Base-by-base conservation (phyloP, 257 asterid species). In the Ocimum tenuiflorum region DNA sequence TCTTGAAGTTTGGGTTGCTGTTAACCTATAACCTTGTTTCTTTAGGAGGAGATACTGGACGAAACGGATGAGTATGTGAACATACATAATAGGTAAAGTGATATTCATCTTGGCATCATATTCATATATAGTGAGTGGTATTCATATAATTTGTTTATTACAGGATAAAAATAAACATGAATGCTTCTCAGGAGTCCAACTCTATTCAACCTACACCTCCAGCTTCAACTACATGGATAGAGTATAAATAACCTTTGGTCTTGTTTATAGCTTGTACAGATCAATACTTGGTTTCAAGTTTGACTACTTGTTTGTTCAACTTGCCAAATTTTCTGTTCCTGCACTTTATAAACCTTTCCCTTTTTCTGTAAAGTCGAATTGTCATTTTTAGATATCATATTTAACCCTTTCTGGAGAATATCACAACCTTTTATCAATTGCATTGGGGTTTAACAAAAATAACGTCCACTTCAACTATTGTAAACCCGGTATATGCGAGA, bases 161-260 rank as follows among this genome's bases (percentile, higher is more conserved):
- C 96, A 94, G 99, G 94, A 94, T 94, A 76, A 90, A 81, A 82
- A 84, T 94, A 57, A 94, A 90, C 83, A 94, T 94, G 99, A 83
- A 81, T 60, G 86, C 86, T 29, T 79, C 95, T 12, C 86, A 78
- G 55, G 97, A 58, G 52, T 24, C 78, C 6, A 71, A 64, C 55
- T 38, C 78, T 0, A 1, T 50, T 22, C 87, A 61, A 65, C 46
- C 78, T 42, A 9, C 51, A 52, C 53, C 58, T 73, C 54, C 82
- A 43, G 66, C 65, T 68, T 22, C 80, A 7, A 68, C 66, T 56
- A 41, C 70, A 41, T 39, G 71, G 45, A 35, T 42, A 41, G 63
- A 50, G 36, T 46, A 43, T 75, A 47, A 17, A 48, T 17, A 38
- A 7, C 5, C 33, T 20, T n/a, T 49, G 53, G 33, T 22, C 62